Evolutionary conservation across 768 basidiomycete genomes (phyloP).

Genomic region (Scleroderma citrinum): DNA sequence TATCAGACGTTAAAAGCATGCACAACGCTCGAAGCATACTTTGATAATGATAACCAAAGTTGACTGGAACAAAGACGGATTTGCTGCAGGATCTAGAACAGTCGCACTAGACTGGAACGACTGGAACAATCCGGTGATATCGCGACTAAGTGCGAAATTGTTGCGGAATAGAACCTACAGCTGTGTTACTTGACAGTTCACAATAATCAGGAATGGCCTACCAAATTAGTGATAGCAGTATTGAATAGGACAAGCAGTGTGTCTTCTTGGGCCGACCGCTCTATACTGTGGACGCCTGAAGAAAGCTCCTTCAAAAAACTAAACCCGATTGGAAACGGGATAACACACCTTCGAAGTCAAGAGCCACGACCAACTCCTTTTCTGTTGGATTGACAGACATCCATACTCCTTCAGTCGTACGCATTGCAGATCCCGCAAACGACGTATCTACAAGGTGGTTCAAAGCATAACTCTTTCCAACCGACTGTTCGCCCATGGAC

Average conservation of each 20-base stretch:
- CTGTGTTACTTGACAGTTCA: background rate
- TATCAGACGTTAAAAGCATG: background rate
- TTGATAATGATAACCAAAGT: conserved; percentile 54
- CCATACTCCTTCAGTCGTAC: conserved; percentile 57
- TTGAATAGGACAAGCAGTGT: conserved; percentile 53
- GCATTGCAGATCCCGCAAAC: conserved; percentile 53
- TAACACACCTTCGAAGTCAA: conserved; percentile 49
- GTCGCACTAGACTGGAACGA: conserved; percentile 47
- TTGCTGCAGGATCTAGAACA: conserved; percentile 46
- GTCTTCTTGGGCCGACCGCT: conserved; percentile 51
- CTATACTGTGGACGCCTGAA: conserved; percentile 48
- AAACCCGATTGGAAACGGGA: too few species aligned
- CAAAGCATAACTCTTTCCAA: conserved; percentile 47
- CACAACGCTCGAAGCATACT: conserved; percentile 17
- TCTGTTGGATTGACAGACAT: conserved; percentile 52
- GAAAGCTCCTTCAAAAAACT: too few species aligned
- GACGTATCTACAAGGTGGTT: conserved; percentile 53
- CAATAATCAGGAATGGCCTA: conserved; percentile 14
- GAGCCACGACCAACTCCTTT: conserved; percentile 42
- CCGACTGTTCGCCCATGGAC: conserved; percentile 57
- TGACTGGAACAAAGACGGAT: conserved; percentile 48
- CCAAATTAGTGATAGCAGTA: conserved; percentile 52
- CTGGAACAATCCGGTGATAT: conserved; percentile 49
- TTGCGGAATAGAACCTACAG: conserved; percentile 50
- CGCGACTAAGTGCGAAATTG: conserved; percentile 51